A percentile compares a stretch with the other conserved stretches of the same genome.
phyloP scores from a whole-genome alignment of 441 rosid genomes.

The Eruca vesicaria region DNA sequence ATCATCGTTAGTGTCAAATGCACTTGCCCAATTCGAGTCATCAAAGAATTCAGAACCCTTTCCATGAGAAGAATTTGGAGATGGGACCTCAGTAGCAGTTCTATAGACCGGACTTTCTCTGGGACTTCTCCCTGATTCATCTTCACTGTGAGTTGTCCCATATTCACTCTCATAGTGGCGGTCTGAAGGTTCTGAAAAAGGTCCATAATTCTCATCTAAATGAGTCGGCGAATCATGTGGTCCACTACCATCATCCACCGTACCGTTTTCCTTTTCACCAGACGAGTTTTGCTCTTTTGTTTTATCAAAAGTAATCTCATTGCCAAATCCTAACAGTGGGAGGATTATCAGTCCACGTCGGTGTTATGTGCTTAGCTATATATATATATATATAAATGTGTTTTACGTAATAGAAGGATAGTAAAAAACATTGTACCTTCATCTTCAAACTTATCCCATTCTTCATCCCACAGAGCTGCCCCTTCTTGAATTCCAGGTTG shows the following conservation, averaged over 20 bases:
- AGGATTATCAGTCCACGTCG: slow-evolving; percentile 14
- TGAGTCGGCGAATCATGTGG: slow-evolving; percentile 54
- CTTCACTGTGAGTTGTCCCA: slow-evolving; percentile 69
- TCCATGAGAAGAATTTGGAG: slow-evolving; percentile 60
- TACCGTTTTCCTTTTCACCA: slow-evolving; percentile 48
- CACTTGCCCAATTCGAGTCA: slow-evolving; percentile 88
- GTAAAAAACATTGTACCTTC: slow-evolving; percentile 55
- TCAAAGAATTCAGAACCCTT: slow-evolving; percentile 78
- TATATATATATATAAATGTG: background rate
- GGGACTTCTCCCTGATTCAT: slow-evolving; percentile 84
- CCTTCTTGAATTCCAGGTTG: slow-evolving; percentile 94
- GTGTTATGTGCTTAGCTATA: slow-evolving; percentile 7
- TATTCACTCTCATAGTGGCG: slow-evolving; percentile 60
- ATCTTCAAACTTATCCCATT: slow-evolving; percentile 99
- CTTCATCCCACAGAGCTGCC: slow-evolving; percentile 97
- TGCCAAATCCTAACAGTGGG: slow-evolving; percentile 70
- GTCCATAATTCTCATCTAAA: slow-evolving; percentile 49
- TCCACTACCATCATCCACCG: slow-evolving; percentile 57
- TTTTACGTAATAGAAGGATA: background rate
- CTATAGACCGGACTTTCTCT: slow-evolving; percentile 70
- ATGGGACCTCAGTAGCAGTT: slow-evolving; percentile 58
- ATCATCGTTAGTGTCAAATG: slow-evolving; percentile 87
- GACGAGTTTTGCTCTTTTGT: slow-evolving; percentile 39
- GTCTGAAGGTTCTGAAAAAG: slow-evolving; percentile 45
- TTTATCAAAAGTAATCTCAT: slow-evolving; percentile 70